Base-by-base conservation (phyloP, 2,329 filamentous ascomycete species). In the Claviceps capensis region DNA sequence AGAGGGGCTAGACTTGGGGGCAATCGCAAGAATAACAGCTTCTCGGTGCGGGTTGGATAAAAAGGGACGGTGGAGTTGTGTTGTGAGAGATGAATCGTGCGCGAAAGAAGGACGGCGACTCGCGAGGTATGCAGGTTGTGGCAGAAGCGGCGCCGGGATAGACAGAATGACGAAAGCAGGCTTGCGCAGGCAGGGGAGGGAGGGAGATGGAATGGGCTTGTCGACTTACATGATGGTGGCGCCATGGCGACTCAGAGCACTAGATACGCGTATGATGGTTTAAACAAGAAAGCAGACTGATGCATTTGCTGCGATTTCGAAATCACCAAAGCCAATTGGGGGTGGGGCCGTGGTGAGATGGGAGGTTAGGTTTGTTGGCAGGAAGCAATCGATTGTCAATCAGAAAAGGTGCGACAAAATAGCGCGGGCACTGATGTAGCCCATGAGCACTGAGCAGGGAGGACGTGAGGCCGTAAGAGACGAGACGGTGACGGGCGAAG, bases 191-290 rank as follows among this genome's bases (percentile, higher is more conserved):
- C 47, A 46, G n/a, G 55, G 52, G 55, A 57, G 55, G 52, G 55
- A 57, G 53, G 53, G 53, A 54, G 47, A 46, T 14, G 49, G 22
- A 48, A 37, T 23, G 14, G 6, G 43, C 6, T 14, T 7, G 26
- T 26, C 30, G 7, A 60, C 61, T 62, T 52, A 63, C 61, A 54
- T 52, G 61, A 59, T 52, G 61, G 59, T 51, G 61, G 61, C 54
- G 60, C 61, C 61, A 63, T 63, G 49, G 44, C 34, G 34, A 43
- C 23, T 14, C 17, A 5, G 36, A 8, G 17, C 11, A 13, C 14
- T 9, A 14, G 26, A n/a, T 14, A 9, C 9, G 26, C 11, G 4
- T 16, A 13, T 47, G 44, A 22, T 46, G 43, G 17, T 8, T 41
- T n/a, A 9, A 34, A 4, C 30, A 11, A 11, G 30, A 34, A 11